Base-by-base conservation (phyloP, 2,329 filamentous ascomycete species). In the Orbilia quercus region DNA sequence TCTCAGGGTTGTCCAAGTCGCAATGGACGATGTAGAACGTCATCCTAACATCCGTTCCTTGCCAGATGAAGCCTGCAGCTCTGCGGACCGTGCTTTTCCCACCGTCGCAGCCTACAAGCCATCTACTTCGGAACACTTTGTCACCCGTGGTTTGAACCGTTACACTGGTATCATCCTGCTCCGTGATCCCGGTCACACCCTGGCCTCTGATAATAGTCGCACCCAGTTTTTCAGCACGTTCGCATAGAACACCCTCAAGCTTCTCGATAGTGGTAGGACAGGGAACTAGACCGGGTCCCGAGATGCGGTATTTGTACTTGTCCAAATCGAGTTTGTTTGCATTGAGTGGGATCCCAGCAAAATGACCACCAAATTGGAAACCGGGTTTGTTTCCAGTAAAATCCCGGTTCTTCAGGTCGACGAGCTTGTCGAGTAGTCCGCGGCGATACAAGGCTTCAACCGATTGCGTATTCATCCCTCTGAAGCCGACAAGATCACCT, bases 51-150 rank as follows among this genome's bases (percentile, higher is more conserved):
- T 80, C 77, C 1, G 77, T 80, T 0, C 83, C 83, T 7, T 81
- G 79, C 53, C 82, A 84, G 2, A 76, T 77, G 18, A 83, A 77
- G 12, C 75, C 76, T 25, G 81, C 80, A 0, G 76, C 74, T 62
- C 80, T 81, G 20, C 85, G 83, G 1, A 86, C 81, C 1, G 79
- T 80, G 0, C 83, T 85, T 12, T 82, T 81, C 0, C 84, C 82
- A 0, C 85, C 85, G 34, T 87, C 85, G 4, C 84, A 84, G 0
- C 83, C 85, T 1, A 85, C 81, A 1, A 82, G 81, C 55, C 84
- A 87, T 12, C 77, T 75, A 74, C 80, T 76, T 74, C 78, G 76
- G 55, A 82, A 11, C 4, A 42, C 4, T 3, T 42, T 4, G 38
- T 42, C 12, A 76, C 16, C 75, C 31, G 79, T 76, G 12, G 64